Evolutionary conservation across 2,329 filamentous ascomycete species (phyloP).

Genomic region (Trematosphaeria pertusa): DNA sequence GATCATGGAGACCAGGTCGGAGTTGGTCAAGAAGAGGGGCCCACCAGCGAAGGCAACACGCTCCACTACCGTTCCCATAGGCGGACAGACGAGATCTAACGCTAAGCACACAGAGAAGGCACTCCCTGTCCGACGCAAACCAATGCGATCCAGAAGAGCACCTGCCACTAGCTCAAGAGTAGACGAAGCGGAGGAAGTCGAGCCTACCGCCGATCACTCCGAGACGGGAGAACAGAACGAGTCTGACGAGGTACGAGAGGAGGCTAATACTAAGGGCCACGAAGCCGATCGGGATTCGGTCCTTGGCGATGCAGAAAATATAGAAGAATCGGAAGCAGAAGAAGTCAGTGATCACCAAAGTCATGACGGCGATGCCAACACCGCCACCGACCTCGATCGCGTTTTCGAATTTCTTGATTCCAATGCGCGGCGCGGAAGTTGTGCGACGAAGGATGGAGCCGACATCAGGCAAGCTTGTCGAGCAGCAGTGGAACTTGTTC

Average conservation of each 20-base stretch:
- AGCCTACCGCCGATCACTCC: too few species aligned
- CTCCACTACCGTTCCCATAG: too few species aligned
- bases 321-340: constrained; percentile 6
- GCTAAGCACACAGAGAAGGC: not conserved
- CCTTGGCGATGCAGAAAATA: constrained; percentile 5
- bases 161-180: not conserved
- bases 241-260: too few species aligned
- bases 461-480: constrained; percentile 22
- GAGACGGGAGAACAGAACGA: too few species aligned
- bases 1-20: not conserved
- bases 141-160: not conserved
- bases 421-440: constrained; percentile 22
- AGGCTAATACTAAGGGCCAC: too few species aligned
- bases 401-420: constrained; percentile 32
- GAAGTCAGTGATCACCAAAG: constrained; percentile 1
- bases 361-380: constrained; percentile 1
- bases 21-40: too few species aligned
- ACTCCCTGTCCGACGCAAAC: not conserved
- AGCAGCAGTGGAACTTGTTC: constrained; percentile 4
- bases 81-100: not conserved
- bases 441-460: constrained; percentile 22
- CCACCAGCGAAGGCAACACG: too few species aligned
- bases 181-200: too few species aligned
- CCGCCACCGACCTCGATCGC: constrained; percentile 13
- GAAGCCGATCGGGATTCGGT: too few species aligned